Base-by-base conservation (phyloP, 2,329 filamentous ascomycete genomes). In the Acrocalymma vagum region DNA sequence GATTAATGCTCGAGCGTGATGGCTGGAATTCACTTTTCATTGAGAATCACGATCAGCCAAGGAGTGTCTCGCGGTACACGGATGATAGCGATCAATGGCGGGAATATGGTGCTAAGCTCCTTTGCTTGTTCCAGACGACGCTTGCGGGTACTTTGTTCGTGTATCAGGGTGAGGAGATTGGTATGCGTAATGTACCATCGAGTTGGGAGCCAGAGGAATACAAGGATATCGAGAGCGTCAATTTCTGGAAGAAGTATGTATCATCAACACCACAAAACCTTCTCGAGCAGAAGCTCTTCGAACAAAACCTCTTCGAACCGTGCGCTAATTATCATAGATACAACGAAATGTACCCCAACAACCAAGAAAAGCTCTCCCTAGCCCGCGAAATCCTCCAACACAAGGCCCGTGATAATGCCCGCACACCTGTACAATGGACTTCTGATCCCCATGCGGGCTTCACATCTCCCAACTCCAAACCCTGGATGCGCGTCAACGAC, bases 351-450 rank as follows among this genome's bases (percentile, higher is more conserved):
- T 67, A 68, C 46, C 60, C 65, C 9, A 45, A 48, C 25, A 20
- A 65, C 31, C 26, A 48, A 3, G 45, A 53, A 6, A 67, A 67
- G 28, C 58, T 66, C 31, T 45, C 48, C 7, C 33, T 58, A 9
- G 64, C 57, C 3, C 55, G 60, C 16, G 47, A 60, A 15, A 74
- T 62, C 46, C 70, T 87, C 53, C 78, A 83, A 43, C 72, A 76
- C 45, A 79, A 87, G 38, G 82, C 78, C n/a, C 75, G 85, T 27
- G 85, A 89, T 63, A 82, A 88, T 56, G 79, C 83, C 8, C 76
- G 86, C 11, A 79, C 81, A 4, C 86, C 86, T 0, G 82, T 90
- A 71, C 85, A 88, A 55, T 89, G 86, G 86, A 75, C 76, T 33
- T 69, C 63, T 2, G 67, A 70, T 0, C 56, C 73, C 1, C 78